These are phyloP conservation scores for Dactylonectria macrodidyma DNA, from an alignment of 2,329 filamentous ascomycete species.

Conservation along the genomic window DNA sequence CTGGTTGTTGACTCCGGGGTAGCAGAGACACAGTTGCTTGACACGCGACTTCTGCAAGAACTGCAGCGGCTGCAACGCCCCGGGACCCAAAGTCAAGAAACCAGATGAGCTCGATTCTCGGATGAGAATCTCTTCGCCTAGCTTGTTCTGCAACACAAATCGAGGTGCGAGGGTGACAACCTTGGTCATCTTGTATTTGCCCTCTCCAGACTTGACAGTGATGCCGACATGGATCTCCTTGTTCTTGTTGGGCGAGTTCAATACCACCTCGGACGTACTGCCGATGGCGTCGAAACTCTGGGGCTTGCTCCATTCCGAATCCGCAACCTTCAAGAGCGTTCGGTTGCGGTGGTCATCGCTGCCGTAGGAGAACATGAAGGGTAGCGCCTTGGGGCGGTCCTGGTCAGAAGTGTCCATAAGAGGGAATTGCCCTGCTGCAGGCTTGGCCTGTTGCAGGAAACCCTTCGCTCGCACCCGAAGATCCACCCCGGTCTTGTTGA, in stretches of 20 bases:
- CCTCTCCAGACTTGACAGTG: constrained; percentile 89
- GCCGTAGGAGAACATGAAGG: constrained; percentile 96
- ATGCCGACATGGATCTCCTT: constrained; percentile 94
- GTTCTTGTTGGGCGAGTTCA: constrained; percentile 78
- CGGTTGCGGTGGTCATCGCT: constrained; percentile 93
- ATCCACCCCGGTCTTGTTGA: constrained; percentile 95
- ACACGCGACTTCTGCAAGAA: constrained; percentile 87
- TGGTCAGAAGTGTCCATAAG: constrained; percentile 62
- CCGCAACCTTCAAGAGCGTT: constrained; percentile 87
- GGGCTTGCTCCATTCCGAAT: constrained; percentile 96
- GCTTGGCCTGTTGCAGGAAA: constrained; percentile 85
- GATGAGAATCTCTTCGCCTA: constrained; percentile 89
- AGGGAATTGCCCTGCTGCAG: constrained; percentile 85
- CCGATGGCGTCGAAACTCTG: constrained; percentile 99
- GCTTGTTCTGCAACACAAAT: constrained; percentile 94
- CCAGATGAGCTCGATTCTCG: constrained; percentile 93
- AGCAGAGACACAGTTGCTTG: constrained; percentile 94
- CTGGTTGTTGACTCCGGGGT: constrained; percentile 93
- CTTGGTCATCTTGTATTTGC: constrained; percentile 98
- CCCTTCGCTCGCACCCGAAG: constrained; percentile 91
- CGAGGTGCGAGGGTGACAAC: constrained; percentile 93
- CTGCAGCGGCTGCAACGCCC: constrained; percentile 88
- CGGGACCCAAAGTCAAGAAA: constrained; percentile 81
- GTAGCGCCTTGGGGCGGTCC: constrained; percentile 80
- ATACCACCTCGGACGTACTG: constrained; percentile 88